Evolutionary conservation across 306 rosid species (phyloP), one percentile per base, ranked within the genome.

Genomic region (Trichosanthes cucumerina): DNA sequence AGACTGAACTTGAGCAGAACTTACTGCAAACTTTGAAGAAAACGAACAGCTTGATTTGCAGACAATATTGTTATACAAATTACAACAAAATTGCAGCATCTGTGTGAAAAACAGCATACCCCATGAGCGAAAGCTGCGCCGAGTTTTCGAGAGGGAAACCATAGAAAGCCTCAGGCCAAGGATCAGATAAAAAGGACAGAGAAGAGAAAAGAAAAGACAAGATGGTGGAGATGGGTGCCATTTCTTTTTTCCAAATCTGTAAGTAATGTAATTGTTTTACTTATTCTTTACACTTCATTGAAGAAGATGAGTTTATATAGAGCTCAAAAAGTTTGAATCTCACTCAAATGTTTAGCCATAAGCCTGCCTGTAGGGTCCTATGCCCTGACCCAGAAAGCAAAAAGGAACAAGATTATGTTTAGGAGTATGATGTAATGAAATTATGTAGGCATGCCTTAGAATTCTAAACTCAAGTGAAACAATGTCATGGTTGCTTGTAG

Each of bases 201-300:
- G 78, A 49, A 73, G 78, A 73, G 16, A 31, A 73, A 10, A 73
- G 78, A 73, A 73, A 9, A 28, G 78, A 73, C 60, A 73, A 49
- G 62, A 73, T 49, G 60, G 78, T 49, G 62, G 78, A 49, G 60
- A 73, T 49, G 44, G 78, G 78, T 49, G 60, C 59, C 78, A 73
- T 73, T 73, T 8, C 1, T 64, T 60, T 18, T 12, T 19, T 23
- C 1, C 36, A n/a, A 70, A 15, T 11, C 56, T 21, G 56, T 44
- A 70, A 70, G 76, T 11, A 39, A 21, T 23, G n/a, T 50, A 18
- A 6, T 66, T 36, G 34, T 70, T 21, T 70, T 5, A 9, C 49
- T 12, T 69, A 4, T 24, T 70, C 54, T 70, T 44, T 70, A 70
- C 24, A 1, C 38, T 49, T 31, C 60, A 28, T 8, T 10, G 26